These are phyloP conservation scores for Marasmius tenuissimus DNA, from an alignment of 1,284 basidiomycete genomes.

Conservation along the genomic window DNA sequence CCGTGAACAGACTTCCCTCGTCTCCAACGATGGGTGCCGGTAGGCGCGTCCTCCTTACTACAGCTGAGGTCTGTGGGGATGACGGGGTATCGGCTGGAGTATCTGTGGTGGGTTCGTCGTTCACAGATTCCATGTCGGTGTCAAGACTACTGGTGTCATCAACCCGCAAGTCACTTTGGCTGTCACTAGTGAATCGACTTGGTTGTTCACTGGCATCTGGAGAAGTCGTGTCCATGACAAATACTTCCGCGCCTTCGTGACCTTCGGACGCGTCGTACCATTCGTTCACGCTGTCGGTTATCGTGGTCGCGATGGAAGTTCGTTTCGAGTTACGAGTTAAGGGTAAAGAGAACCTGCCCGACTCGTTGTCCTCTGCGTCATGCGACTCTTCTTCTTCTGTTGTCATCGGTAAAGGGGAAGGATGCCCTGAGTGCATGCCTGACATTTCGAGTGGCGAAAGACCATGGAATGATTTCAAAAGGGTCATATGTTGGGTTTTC, in stretches of 20 bases:
- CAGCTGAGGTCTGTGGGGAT: conserved; percentile 18
- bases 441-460: conserved; percentile 36
- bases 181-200: conserved; percentile 38
- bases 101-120: conserved; percentile 26
- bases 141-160: conserved; percentile 47
- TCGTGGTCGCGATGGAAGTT: conserved; percentile 51
- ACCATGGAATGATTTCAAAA: conserved; percentile 46
- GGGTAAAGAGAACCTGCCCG: conserved; percentile 29
- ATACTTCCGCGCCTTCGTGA: conserved; percentile 65
- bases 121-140: conserved; percentile 38
- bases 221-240: conserved; percentile 52
- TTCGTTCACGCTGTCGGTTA: conserved; percentile 59
- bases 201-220: conserved; percentile 44
- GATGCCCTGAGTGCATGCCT: conserved; percentile 28
- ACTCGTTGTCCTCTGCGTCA: conserved; percentile 6
- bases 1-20: conserved; percentile 84
- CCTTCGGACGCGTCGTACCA: conserved; percentile 73
- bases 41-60: conserved; percentile 61
- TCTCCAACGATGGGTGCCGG: conserved; percentile 72
- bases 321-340: conserved; percentile 40
- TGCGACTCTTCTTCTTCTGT: conserved; percentile 48
- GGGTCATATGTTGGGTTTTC: conserved; percentile 56
- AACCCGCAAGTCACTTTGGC: conserved; percentile 36
- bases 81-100: conserved; percentile 15
- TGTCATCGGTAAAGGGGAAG: conserved; percentile 46